These are phyloP conservation scores for Pseudogymnoascus sp. DNA, from an alignment of 2,329 filamentous ascomycete species.

Conservation along the genomic window DNA sequence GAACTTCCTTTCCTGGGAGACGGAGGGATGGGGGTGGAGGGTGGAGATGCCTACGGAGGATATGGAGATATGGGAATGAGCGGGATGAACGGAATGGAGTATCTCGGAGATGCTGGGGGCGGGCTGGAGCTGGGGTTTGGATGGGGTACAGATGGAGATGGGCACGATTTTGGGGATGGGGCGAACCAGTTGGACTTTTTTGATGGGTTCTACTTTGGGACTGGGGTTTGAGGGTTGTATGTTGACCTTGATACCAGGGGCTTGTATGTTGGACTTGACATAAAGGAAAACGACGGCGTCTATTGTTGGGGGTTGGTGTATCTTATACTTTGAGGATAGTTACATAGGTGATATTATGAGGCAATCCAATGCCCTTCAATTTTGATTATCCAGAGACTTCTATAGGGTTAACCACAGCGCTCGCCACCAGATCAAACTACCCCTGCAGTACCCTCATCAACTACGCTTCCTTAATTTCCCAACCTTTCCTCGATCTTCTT, in stretches of 20 bases:
- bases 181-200: slow-evolving; percentile 31
- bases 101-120: slow-evolving; percentile 9
- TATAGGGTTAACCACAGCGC: neutral
- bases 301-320: neutral
- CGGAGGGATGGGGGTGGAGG: neutral
- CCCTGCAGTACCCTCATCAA: neutral
- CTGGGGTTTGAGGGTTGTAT: slow-evolving; percentile 1
- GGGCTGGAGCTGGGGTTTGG: slow-evolving; percentile 12
- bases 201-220: slow-evolving; percentile 43
- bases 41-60: slow-evolving; percentile 11
- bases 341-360: neutral
- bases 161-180: slow-evolving; percentile 13
- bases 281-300: neutral
- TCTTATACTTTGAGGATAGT: neutral
- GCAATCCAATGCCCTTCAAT: neutral
- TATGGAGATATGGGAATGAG: slow-evolving; percentile 22
- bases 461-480: slow-evolving; percentile 20
- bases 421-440: neutral
- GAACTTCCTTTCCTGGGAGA: neutral
- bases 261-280: neutral
- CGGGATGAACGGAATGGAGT: neutral
- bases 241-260: neutral
- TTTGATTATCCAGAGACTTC: neutral
- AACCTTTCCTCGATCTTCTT: slow-evolving; percentile 67
- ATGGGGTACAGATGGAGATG: slow-evolving; percentile 13